A percentile compares a stretch with the other conserved stretches of the same genome.
phyloP scores from a whole-genome alignment of 306 rosid species.

The Glycine latifolia region DNA sequence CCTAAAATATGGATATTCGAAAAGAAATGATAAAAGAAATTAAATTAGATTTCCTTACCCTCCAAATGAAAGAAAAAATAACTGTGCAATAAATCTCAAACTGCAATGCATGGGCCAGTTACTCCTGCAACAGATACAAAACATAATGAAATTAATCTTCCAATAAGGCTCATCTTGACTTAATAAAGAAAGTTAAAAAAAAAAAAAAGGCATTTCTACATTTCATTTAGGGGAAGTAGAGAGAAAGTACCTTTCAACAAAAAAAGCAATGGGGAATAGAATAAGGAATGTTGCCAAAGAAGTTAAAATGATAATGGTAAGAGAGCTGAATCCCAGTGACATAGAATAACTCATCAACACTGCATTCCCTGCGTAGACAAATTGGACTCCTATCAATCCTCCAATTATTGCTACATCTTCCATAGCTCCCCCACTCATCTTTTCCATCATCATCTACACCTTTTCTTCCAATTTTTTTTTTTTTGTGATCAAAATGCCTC shows the following conservation, averaged over 20 bases:
- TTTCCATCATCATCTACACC: conserved; percentile 34
- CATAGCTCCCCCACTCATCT: conserved; percentile 27
- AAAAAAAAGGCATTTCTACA: not conserved
- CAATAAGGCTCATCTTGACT: not conserved
- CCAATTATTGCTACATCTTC: conserved; percentile 63
- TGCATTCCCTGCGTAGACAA: conserved; percentile 75
- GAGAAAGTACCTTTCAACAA: conserved; percentile 72
- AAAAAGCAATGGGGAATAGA: conserved; percentile 72
- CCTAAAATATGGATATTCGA: not conserved
- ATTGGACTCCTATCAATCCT: conserved; percentile 71
- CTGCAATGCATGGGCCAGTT: conserved; percentile 67
- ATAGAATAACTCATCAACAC: conserved; percentile 63
- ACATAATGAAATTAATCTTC: conserved; percentile 21
- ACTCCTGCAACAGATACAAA: conserved; percentile 55
- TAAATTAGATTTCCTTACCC: conserved; percentile 61
- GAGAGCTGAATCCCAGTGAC: conserved; percentile 71
- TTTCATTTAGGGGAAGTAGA: conserved; percentile 11
- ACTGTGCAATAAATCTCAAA: conserved; percentile 59
- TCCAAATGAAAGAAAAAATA: conserved; percentile 70
- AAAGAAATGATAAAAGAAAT: not conserved
- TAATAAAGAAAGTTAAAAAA: too few species aligned
- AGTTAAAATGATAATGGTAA: conserved; percentile 69
- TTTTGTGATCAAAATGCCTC: conserved; percentile 23
- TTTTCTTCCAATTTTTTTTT: conserved; percentile 13
- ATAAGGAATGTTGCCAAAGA: conserved; percentile 69